Evolutionary conservation across 352 stramenopile species (phyloP).

Genomic region (Lagenidium sp.): DNA sequence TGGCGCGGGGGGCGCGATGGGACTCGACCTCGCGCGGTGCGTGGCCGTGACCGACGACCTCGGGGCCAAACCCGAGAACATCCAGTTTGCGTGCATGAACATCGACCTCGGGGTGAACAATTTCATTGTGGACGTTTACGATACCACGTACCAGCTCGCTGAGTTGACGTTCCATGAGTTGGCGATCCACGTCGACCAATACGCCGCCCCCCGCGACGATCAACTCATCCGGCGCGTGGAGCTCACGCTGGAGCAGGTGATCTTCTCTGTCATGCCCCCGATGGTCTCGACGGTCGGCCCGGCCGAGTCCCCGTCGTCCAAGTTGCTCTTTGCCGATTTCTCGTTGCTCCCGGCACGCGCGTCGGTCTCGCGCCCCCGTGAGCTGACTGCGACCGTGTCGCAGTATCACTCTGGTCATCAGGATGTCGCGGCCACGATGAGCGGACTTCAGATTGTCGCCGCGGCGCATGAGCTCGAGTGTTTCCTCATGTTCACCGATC

Average conservation of each 20-base stretch:
- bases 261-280: slow-evolving; percentile 14
- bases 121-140: slow-evolving; percentile 14
- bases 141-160: slow-evolving; percentile 8
- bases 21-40: slow-evolving; percentile 8
- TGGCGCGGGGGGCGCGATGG: slow-evolving; percentile 2
- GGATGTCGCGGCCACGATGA: slow-evolving; percentile 7
- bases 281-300: slow-evolving; percentile 12
- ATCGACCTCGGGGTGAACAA: slow-evolving; percentile 14
- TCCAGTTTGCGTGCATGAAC: slow-evolving; percentile 19
- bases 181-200: slow-evolving; percentile 14
- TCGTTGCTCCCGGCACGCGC: slow-evolving; percentile 2
- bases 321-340: slow-evolving; percentile 20
- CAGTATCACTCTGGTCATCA: slow-evolving; percentile 18
- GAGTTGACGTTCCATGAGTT: slow-evolving; percentile 17
- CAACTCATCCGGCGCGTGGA: slow-evolving; percentile 11
- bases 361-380: slow-evolving; percentile 5
- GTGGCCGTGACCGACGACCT: slow-evolving; percentile 13
- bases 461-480: slow-evolving; percentile 18
- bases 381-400: slow-evolving; percentile 14
- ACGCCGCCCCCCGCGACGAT: slow-evolving; percentile 6
- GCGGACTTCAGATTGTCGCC: slow-evolving; percentile 14
- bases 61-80: slow-evolving; percentile 12
- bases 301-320: slow-evolving; percentile 14
- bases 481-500: slow-evolving; percentile 26
- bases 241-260: slow-evolving; percentile 15